Base-by-base conservation (phyloP, 2,329 filamentous ascomycete species). In the Botrytis fragariae region DNA sequence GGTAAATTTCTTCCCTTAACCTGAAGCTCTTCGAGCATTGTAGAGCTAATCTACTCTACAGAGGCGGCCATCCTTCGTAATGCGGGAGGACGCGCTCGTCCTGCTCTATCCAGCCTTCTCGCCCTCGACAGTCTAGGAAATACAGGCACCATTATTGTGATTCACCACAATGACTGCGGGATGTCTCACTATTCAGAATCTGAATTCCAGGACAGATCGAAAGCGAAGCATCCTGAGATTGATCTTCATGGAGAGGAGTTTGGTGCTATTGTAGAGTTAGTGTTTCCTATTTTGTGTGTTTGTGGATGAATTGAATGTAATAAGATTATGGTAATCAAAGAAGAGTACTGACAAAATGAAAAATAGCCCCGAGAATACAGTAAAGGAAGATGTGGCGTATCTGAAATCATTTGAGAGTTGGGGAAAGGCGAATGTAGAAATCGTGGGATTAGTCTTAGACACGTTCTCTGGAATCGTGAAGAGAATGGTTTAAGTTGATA, bases 121-220 rank as follows among this genome's bases (percentile, higher is more conserved):
- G 45, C 67, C 25, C 67, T 76, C 0, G 71, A 77, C 3, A 63
- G 68, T 7, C 32, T 77, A 4, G 73, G 54, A 10, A 45, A 35
- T 32, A 44, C 69, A 1, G 71, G 69, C 1, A 74, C 73, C 3
- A 72, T 77, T 0, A 51, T 75, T 42, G 71, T 77, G 5, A 72
- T 76, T 37, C 75, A 77, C 59, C 75, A 77, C 42, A 75, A 67
- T 22, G 73, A 75, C 57, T 76, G 76, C 48, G 75, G 72, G 14
- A 75, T 74, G 72, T 75, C 29, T 20, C 69, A 74, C 45, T 69
- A 39, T 2, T 69, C 61, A 29, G 74, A 76, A 35, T 57, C 67
- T 22, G 61, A 37, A 7, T 75, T 77, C 16, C 60, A 61, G 1
- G 54, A 61, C 1, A 72, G 29, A 20, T 67, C 63, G 4, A 74